Evolutionary conservation across 2,329 filamentous ascomycete genomes (phyloP).

Genomic region (Calonectria pteridis): DNA sequence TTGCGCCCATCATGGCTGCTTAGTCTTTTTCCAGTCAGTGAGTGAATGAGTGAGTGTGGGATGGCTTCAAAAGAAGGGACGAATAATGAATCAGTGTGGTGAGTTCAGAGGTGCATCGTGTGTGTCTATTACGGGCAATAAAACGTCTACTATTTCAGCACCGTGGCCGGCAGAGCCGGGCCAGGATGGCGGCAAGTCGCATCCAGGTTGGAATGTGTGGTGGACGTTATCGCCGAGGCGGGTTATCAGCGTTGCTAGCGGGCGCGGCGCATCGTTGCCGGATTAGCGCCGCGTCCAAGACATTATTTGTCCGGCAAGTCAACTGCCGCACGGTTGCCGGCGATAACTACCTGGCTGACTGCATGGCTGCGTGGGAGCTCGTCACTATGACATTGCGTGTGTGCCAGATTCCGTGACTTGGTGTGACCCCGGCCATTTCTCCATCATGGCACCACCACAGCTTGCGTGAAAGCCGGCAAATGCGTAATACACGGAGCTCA

Average conservation of each 20-base stretch:
- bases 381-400: neutral
- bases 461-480: neutral
- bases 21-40: neutral
- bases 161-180: conserved; percentile 2
- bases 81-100: neutral
- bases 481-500: conserved; percentile 14
- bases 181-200: neutral
- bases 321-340: neutral
- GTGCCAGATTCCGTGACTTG: neutral
- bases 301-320: neutral
- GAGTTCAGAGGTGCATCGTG: neutral
- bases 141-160: conserved; percentile 10
- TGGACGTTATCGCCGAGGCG: neutral
- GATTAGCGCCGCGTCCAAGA: conserved; percentile 1
- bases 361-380: neutral
- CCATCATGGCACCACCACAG: neutral
- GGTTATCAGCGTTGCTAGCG: neutral
- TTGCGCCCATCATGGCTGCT: conserved; percentile 30
- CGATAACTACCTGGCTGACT: neutral
- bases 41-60: conserved; percentile 17
- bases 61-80: conserved; percentile 18
- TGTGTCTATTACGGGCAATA: neutral
- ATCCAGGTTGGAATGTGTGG: neutral
- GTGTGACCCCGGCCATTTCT: neutral
- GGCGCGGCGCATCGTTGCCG: neutral